phyloP scores from a whole-genome alignment of 2,329 filamentous ascomycete species.

The Blastomyces emzantsi region DNA sequence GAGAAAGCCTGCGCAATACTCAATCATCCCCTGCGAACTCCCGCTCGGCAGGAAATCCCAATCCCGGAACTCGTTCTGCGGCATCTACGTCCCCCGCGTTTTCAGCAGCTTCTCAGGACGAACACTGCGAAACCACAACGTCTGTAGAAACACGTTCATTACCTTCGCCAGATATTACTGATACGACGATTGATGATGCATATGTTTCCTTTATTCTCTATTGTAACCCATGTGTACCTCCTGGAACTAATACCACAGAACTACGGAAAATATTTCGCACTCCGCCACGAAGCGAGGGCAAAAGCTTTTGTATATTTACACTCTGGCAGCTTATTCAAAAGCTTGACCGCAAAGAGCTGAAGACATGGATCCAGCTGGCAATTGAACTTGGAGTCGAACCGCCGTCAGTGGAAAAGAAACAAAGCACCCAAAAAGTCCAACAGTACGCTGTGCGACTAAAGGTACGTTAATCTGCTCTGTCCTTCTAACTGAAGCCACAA shows the following conservation, averaged over 20 bases:
- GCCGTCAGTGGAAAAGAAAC: conserved; percentile 69
- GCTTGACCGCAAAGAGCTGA: conserved; percentile 73
- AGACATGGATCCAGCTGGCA: conserved; percentile 85
- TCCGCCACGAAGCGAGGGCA: conserved; percentile 79
- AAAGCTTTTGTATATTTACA: conserved; percentile 68
- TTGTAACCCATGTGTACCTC: conserved; percentile 74
- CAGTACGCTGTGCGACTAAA: conserved; percentile 91
- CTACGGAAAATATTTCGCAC: conserved; percentile 67
- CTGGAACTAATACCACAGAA: conserved; percentile 59
- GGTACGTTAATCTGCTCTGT: conserved; percentile 42
- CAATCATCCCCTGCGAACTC: conserved; percentile 32
- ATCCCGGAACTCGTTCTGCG: conserved; percentile 25
- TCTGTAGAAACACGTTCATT: conserved; percentile 42
- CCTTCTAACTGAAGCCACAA: background rate
- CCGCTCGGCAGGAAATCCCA: conserved; percentile 23
- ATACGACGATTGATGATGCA: conserved; percentile 66
- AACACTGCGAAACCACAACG: conserved; percentile 20
- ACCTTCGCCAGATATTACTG: conserved; percentile 59
- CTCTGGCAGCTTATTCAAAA: conserved; percentile 71
- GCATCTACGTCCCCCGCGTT: conserved; percentile 35
- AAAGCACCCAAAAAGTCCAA: conserved; percentile 87
- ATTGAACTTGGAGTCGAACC: conserved; percentile 81
- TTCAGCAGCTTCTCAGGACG: conserved; percentile 22
- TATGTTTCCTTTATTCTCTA: conserved; percentile 81
- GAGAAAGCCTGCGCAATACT: conserved; percentile 20